Conservation (phyloP, 768 basidiomycete genomes). For the Podaxis sp. region DNA sequence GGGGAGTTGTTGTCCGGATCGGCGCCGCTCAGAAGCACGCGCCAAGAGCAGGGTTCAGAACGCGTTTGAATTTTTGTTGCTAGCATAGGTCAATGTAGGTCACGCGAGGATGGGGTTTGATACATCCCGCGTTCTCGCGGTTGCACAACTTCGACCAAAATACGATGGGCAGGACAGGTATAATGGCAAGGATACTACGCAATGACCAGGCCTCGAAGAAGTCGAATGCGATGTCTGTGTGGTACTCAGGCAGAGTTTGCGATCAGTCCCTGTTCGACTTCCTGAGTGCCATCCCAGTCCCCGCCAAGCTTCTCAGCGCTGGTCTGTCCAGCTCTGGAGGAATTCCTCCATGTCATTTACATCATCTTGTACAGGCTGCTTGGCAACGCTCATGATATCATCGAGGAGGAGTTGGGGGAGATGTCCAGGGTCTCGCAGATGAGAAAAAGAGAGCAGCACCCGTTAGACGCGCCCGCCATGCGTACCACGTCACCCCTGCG, state of each 20-base stretch:
- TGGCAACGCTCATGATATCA: slow-evolving; percentile 74
- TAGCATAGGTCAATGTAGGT: background rate
- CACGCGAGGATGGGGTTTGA: slow-evolving; percentile 40
- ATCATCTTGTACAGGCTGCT: slow-evolving; percentile 74
- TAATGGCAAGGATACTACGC: slow-evolving; percentile 82
- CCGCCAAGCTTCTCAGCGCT: slow-evolving; percentile 43
- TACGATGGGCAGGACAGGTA: slow-evolving; percentile 65
- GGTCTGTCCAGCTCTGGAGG: slow-evolving; percentile 71
- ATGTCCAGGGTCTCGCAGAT: too few relatives aligned
- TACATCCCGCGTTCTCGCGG: slow-evolving; percentile 66
- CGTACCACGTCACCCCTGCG: background rate
- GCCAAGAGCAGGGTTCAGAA: background rate
- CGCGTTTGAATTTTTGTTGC: slow-evolving; percentile 8
- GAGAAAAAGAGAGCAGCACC: slow-evolving; percentile 63
- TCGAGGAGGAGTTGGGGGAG: slow-evolving; percentile 85
- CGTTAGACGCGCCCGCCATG: slow-evolving; percentile 8
- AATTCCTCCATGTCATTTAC: slow-evolving; percentile 81
- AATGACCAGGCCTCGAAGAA: slow-evolving; percentile 89
- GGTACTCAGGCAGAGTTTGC: slow-evolving; percentile 81
- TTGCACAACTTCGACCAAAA: slow-evolving; percentile 67
- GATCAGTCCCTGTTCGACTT: slow-evolving; percentile 78
- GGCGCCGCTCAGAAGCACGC: too few relatives aligned
- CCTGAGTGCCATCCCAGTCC: slow-evolving; percentile 45
- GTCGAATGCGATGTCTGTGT: slow-evolving; percentile 89
- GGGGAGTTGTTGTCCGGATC: too few relatives aligned